Evolutionary conservation across 2,329 filamentous ascomycete species (phyloP).

Genomic region (Rachicladosporium sp.): DNA sequence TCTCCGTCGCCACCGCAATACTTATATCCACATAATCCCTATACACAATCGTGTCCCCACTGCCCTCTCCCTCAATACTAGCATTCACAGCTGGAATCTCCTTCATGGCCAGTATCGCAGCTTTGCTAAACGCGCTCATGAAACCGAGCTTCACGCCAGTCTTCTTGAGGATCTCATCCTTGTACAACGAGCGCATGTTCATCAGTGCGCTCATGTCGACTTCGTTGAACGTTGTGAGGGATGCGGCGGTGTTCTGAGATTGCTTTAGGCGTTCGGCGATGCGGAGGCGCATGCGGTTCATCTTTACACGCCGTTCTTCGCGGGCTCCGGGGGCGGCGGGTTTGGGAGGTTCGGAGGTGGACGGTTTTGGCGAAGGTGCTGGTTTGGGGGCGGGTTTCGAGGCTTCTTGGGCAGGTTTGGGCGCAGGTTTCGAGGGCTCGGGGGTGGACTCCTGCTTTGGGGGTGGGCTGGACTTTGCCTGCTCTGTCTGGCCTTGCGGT

Average conservation of each 20-base stretch:
- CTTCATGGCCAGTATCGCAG: conserved; percentile 81
- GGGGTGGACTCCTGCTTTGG: conserved; percentile 34
- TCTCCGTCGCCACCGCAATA: conserved; percentile 92
- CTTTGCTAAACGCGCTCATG: conserved; percentile 94
- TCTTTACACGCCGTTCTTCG: conserved; percentile 90
- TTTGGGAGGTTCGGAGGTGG: conserved; percentile 31
- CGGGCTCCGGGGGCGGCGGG: conserved; percentile 49
- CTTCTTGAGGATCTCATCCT: conserved; percentile 91
- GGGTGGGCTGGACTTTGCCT: too few relatives aligned
- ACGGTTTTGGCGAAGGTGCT: conserved; percentile 24
- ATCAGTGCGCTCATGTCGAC: conserved; percentile 98
- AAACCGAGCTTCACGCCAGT: conserved; percentile 97
- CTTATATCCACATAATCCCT: conserved; percentile 96
- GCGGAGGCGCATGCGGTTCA: conserved; percentile 98
- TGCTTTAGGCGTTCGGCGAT: conserved; percentile 98
- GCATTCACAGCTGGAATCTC: conserved; percentile 93
- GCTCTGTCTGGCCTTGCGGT: too few relatives aligned
- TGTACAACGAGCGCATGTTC: conserved; percentile 95
- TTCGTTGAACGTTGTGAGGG: conserved; percentile 96
- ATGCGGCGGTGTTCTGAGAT: conserved; percentile 95
- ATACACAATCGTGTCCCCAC: conserved; percentile 96
- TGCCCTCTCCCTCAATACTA: conserved; percentile 88
- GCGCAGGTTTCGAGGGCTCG: conserved; percentile 26
- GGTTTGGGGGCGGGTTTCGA: conserved; percentile 19
- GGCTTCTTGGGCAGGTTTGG: conserved; percentile 33